Evolutionary conservation across 129 eudicot genomes (phyloP).

Genomic region (Flaveria bidentis): DNA sequence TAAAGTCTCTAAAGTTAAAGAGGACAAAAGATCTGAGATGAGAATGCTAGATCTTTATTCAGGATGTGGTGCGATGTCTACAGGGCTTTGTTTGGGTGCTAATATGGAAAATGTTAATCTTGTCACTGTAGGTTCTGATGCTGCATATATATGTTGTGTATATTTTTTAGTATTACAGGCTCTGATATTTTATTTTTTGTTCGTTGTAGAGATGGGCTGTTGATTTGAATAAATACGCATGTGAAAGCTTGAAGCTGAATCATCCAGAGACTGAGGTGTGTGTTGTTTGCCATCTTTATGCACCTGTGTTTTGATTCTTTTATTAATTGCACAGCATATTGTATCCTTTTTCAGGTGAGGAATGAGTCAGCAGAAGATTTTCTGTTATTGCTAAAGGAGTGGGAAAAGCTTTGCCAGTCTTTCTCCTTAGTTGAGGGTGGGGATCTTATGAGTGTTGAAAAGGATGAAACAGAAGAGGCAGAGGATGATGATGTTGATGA

Average conservation of each 20-base stretch:
- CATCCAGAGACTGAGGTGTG: constrained; percentile 86
- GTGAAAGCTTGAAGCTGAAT: constrained; percentile 62
- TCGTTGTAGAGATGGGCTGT: constrained; percentile 75
- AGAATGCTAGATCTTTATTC: constrained; percentile 66
- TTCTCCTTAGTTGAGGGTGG: constrained; percentile 32
- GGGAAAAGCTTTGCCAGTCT: constrained; percentile 60
- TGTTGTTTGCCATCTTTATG: neutral
- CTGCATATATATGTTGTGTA: neutral
- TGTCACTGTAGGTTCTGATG: constrained; percentile 51
- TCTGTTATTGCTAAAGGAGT: constrained; percentile 52
- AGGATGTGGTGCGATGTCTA: constrained; percentile 99
- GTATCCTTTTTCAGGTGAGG: constrained; percentile 44
- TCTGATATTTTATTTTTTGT: neutral
- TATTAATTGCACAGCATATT: too few relatives aligned
- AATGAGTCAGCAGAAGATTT: constrained; percentile 72
- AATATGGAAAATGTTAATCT: constrained; percentile 47
- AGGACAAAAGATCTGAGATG: constrained; percentile 25
- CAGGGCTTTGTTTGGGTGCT: constrained; percentile 90
- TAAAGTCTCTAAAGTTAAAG: constrained; percentile 22
- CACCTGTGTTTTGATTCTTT: neutral
- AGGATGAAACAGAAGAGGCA: constrained; percentile 25
- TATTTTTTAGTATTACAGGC: neutral
- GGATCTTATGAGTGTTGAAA: constrained; percentile 5
- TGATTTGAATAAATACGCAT: constrained; percentile 61
- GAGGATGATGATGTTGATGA: constrained; percentile 42